Evolutionary conservation across 2,329 filamentous ascomycete species (phyloP).

Genomic region (Epichloe amarillans): DNA sequence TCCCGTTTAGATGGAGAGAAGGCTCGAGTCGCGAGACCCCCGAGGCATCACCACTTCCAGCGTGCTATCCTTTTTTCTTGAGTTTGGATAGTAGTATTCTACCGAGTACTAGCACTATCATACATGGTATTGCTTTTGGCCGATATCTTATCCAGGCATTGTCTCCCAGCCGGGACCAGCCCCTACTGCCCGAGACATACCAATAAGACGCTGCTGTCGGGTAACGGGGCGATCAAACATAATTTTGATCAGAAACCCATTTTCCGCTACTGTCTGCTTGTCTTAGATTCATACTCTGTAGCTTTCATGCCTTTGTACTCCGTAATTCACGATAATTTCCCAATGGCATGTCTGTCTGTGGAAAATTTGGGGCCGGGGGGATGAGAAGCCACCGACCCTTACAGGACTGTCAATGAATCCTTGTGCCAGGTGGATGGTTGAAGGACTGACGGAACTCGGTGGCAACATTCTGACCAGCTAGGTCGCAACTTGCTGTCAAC

Average conservation of each 20-base stretch:
- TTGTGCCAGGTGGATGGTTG: not conserved
- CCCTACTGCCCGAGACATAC: not conserved
- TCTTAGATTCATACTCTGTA: not conserved
- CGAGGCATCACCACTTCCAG: not conserved
- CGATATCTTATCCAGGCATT: not conserved
- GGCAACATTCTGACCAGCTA: not conserved
- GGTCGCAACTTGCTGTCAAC: not conserved
- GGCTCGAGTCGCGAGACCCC: not conserved
- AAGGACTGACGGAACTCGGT: not conserved
- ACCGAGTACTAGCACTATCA: not conserved
- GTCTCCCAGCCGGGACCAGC: not conserved
- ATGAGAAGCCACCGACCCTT: not conserved
- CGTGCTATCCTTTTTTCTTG: not conserved
- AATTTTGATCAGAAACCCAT: not conserved
- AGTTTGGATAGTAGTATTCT: not conserved
- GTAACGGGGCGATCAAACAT: not conserved
- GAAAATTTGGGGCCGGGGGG: not conserved
- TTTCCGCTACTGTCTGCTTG: not conserved
- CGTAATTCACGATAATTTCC: not conserved
- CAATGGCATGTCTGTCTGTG: not conserved
- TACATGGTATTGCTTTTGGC: not conserved
- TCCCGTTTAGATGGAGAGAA: too few relatives aligned
- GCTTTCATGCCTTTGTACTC: not conserved
- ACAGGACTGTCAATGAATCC: not conserved
- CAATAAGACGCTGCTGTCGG: not conserved